Base-by-base conservation (phyloP, 2,329 filamentous ascomycete genomes). In the Hymenoscyphus repandus region DNA sequence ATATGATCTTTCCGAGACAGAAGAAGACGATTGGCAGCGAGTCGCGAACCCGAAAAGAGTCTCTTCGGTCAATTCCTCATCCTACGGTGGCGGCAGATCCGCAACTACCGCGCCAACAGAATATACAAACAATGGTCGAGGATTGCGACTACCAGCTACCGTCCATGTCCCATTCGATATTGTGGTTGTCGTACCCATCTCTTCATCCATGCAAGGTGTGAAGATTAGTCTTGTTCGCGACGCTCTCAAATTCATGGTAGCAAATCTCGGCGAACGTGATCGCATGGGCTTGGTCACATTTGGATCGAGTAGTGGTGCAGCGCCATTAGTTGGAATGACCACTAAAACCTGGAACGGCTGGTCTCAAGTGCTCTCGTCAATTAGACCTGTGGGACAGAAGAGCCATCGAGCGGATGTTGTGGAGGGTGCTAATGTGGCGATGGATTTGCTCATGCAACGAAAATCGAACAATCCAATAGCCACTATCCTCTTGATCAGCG, bases 141-240 rank as follows among this genome's bases (percentile, higher is more conserved):
- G 53, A 36, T 52, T 57, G 40, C 62, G 63, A 45, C 62, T 73
- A 18, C 60, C 70, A 31, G 45, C 66, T 44, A 50, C 66, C 27
- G 68, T 92, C 43, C 93, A 99, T 66, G 89, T 97, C 13, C 92
- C 93, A 1, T 82, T 97, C 48, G 93, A 99, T 65, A 84, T 99
- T 30, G 92, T 99, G 0, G 90, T 97, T 0, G 93, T 99, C 18
- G 91, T 99, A 32, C 93, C 93, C 0, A 90, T 99, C 5, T 97
- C 93, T 0, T 95, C 92, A 1, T 97, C 93, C 0, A 99, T 97
- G 92, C 93, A 97, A 69, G 93, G 93, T n/a, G 81, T 99, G 54
- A 99, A 99, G 73, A 96, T 97, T 65, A 95, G 92, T 55, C 77
- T 99, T 1, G 82, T 99, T 12, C 85, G 90, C 38, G 93, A 99